Evolutionary conservation across 305 asterid species (phyloP), one percentile per base, ranked within the genome.

Genomic region (Euphrasia arctica): DNA sequence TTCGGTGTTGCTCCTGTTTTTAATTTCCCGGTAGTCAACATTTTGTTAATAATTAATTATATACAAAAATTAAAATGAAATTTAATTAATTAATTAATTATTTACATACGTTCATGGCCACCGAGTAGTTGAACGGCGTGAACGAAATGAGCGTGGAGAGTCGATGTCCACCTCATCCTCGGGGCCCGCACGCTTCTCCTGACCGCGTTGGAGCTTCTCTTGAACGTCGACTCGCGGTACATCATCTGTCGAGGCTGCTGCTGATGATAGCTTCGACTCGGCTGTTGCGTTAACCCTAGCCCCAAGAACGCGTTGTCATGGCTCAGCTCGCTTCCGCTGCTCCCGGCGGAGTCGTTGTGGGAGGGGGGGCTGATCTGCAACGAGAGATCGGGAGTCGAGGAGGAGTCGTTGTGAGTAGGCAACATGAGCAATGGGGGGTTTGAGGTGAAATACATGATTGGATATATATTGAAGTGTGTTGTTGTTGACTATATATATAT

Each of bases 1-100:
- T 91, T 91, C 61, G 98, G 98, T 13, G 98, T 91, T 1, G 97
- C 98, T 80, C 98, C 98, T 90, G 54, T 54, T 72, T 13, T 36
- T 47, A 5, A 41, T 41, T 10, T 5, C 9, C 47, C 22, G 22
- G 22, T 18, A 18, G 22, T 18, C 22, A 18, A 18, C 22, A 18
- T 18, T 18, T 18, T 18, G 22, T 18, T 18, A 18, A 18, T 18
- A 18, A 18, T 18, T 18, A 18, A 18, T 18, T 18, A 18, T 18
- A 18, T 18, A 18, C 22, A 18, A 18, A 18, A 18, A 18, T 18
- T 18, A 18, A 18, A 18, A 18, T 18, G 22, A 18, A 18, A 18
- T 18, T 18, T 18, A 18, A 18, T 18, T 18, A 18, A 18, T 18
- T 18, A 18, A 18, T 18, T 18, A 18, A 18, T 18, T 18, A 18